Base-by-base conservation (phyloP, 257 asterid genomes). In the Penstemon eatonii region DNA sequence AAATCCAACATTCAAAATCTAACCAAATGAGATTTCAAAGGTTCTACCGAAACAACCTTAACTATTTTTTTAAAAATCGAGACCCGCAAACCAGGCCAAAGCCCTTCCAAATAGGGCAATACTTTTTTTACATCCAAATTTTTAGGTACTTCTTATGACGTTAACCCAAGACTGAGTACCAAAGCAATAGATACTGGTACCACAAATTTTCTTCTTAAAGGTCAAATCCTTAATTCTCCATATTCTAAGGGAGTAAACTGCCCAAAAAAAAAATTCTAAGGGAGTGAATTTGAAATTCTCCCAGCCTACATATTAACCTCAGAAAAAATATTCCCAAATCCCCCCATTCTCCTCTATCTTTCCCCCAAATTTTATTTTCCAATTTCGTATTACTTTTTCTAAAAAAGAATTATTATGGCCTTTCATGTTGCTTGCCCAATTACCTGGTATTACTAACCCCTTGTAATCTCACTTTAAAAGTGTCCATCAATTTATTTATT, bases 361-460 rank as follows among this genome's bases (percentile, higher is more conserved):
- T 56, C 50, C 72, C 56, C 5, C 64, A 50, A 37, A 66, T 33
- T 65, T 67, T 56, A 15, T 57, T 68, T 79, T 79, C 75, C 69
- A 75, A 79, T 75, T 74, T 75, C 75, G 56, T 47, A 64, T 74
- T 71, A 60, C 11, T 59, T 67, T 77, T 52, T 65, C 18, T 46
- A 73, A 49, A 49, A 49, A 49, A 46, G 1, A 11, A 47, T 64
- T 70, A 65, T 59, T 56, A 91, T 89, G 99, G 99, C 99, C 86
- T 94, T 94, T 86, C 99, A 94, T 70, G 96, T 89, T 75, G 92
- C 98, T 81, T 94, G 99, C 80, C 99, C 99, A 85, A 94, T 94
- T 87, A 94, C 99, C 82, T 94, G 99, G 99, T 94, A 13, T 10
- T 25, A 25, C 4, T 41, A 85, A 77, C 70, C 69, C 44, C 56